Base-by-base conservation (phyloP, 257 asterid genomes). In the Fraxinus anomala region DNA sequence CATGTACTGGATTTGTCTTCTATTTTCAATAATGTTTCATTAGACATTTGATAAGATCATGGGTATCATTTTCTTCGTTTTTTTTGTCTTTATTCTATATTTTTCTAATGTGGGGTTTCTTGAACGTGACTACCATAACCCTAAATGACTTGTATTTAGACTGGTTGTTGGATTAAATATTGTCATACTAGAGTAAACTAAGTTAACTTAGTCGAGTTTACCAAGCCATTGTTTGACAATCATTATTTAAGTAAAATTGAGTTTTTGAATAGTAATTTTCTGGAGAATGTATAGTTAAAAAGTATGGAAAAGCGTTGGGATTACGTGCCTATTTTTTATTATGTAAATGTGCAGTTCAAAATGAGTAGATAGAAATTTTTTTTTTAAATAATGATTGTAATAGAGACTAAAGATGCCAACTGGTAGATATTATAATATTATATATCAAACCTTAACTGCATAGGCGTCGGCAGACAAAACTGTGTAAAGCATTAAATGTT, bases 81-180 rank as follows among this genome's bases (percentile, higher is more conserved):
- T 56, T 77, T 42, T 26, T 78, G 73, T 82, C 87, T 84, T 77
- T 70, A 77, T 73, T 83, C 73, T 44, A 65, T 44, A n/a, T 34
- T 68, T 81, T 87, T 88, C 86, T 49, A 80, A 49, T 85, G 84
- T 81, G 89, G 79, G 81, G 76, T 65, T 26, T 54, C 70, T 61
- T 82, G 78, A 84, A 90, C 93, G 92, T 93, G 98, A 86, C 79
- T 82, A 67, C 42, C 97, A 88, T 84, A 77, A 87, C 81, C 76
- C 76, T 56, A 73, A 70, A 82, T 42, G 87, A 82, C 82, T 71
- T 75, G 16, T 33, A 39, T 68, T 66, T 26, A 63, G 83, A 86
- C 80, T 68, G 76, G 84, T 86, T 7, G 88, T 70, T 79, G 77
- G 65, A 77, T 79, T 79, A 24, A 17, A 56, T 76, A 36, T 40